Base-by-base conservation (phyloP, 2,329 filamentous ascomycete genomes). In the Fusarium subtropicale region DNA sequence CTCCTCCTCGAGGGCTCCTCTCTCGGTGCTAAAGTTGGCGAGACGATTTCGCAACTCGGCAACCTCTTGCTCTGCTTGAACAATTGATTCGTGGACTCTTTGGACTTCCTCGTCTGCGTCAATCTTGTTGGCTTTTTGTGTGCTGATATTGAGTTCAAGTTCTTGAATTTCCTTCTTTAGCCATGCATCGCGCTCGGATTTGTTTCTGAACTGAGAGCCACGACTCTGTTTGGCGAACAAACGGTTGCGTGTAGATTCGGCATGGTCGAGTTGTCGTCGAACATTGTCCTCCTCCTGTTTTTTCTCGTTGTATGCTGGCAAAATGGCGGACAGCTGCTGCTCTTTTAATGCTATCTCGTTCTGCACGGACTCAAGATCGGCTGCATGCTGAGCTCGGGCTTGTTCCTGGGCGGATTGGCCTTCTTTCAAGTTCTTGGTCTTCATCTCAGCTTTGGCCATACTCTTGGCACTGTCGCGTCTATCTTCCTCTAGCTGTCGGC, bases 181-280 rank as follows among this genome's bases (percentile, higher is more conserved):
- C 85, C 89, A 97, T 36, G 88, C 87, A 78, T 99, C 95, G 44
- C 97, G 90, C 77, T 98, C 93, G 11, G 88, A 87, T 82, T 97
- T 97, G 78, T 89, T 97, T 76, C 87, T 91, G 79, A 97, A 99
- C 66, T 93, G 91, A 20, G 92, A 91, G 70, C 92, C 94, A 46
- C 95, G 91, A 44, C 91, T 93, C 80, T 99, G 95, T 79, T 99
- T 99, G 52, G 92, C 92, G 76, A 97, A 93, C 10, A 99, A 86
- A 38, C 94, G 90, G 69, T 92, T 89, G 42, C 92, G 87, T 7
- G 88, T 86, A 10, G 90, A 90, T 74, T 97, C 92, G 1, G 91
- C 91, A 51, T 91, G 85, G 47, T 94, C 91, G 13, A 98, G 85
- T 62, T 91, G 88, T 57, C 90, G 84, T 74, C 90, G 91, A 30